phyloP scores from a whole-genome alignment of 2,329 filamentous ascomycete genomes.

The Leptographium galeiforme region DNA sequence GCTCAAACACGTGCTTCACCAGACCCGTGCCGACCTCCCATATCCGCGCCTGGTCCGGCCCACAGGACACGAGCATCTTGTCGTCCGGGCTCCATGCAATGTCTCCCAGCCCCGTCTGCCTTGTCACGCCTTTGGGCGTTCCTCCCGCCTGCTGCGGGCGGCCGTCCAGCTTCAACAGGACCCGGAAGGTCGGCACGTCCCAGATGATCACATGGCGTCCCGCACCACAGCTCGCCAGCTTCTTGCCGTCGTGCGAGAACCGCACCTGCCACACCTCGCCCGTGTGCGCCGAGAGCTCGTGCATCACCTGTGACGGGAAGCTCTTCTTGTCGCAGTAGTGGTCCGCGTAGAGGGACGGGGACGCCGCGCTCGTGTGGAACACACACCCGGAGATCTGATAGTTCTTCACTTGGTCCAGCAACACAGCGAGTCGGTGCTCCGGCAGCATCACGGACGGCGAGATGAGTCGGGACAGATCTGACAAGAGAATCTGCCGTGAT shows the following conservation, averaged over 20 bases:
- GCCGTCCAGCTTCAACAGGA: slow-evolving; percentile 48
- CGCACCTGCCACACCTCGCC: slow-evolving; percentile 87
- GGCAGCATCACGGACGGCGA: slow-evolving; percentile 96
- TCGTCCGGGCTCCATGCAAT: slow-evolving; percentile 90
- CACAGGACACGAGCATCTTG: slow-evolving; percentile 72
- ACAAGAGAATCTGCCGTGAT: slow-evolving; percentile 63
- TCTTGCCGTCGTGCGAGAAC: slow-evolving; percentile 78
- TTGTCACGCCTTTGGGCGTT: no score
- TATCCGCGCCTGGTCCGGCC: slow-evolving; percentile 59
- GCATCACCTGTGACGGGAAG: slow-evolving; percentile 61
- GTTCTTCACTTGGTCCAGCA: slow-evolving; percentile 74
- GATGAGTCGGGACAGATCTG: slow-evolving; percentile 78
- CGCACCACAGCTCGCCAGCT: slow-evolving; percentile 69
- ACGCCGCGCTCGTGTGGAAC: slow-evolving; percentile 69
- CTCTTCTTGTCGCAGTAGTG: slow-evolving; percentile 68
- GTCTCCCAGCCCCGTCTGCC: slow-evolving; percentile 51
- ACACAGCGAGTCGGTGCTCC: slow-evolving; percentile 68
- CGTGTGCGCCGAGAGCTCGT: slow-evolving; percentile 58
- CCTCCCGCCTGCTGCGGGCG: slow-evolving; percentile 33
- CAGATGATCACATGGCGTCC: slow-evolving; percentile 70
- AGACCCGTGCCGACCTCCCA: slow-evolving; percentile 62
- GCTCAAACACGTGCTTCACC: slow-evolving; percentile 48
- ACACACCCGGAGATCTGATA: slow-evolving; percentile 71
- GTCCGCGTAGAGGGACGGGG: slow-evolving; percentile 79
- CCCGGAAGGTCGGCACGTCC: slow-evolving; percentile 56